Base-by-base conservation (phyloP, 2,329 filamentous ascomycete genomes). In the Neophaeococcomyces mojaviensis region DNA sequence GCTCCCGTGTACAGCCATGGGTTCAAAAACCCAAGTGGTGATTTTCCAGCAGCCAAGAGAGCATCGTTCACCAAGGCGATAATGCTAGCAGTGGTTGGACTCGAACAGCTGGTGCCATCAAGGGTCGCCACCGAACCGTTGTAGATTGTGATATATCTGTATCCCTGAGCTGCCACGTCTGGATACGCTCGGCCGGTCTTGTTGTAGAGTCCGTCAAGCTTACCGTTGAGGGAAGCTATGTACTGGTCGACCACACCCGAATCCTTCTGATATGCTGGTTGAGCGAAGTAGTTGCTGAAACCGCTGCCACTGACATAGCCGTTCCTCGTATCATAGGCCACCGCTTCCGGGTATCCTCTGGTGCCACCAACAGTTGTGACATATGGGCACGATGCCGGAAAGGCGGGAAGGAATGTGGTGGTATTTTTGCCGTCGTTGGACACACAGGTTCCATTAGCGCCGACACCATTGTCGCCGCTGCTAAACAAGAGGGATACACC, bases 371-470 rank as follows among this genome's bases (percentile, higher is more conserved):
- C 76, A 2, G 73, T 66, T 0, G 83, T 86, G 6, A 86, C 75
- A 60, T 77, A 86, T 0, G 82, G 82, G 55, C 83, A 87, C 0
- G 75, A 74, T 0, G 74, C 76, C 0, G 83, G 83, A 62, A 86
- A 87, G 4, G 71, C 73, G 1, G 80, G 72, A 24, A 79, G 66
- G 57, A 82, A 79, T 16, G 72, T 68, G 8, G 72, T 72, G 1
- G 67, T 72, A 48, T 76, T 70, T 35, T 64, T 69, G 18, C 79
- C 80, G 47, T 83, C 78, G 57, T 81, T 79, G 46, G 70, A 71
- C 42, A 69, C 64, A 64, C 81, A 85, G 7, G 67, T 67, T 19
- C 68, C 66, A n/a, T 65, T 64, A 3, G 57, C 49, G 32, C 76
- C 77, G 10, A 81, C 71, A 28, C 79, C 79, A 24, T 62, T 60